These are phyloP conservation scores for Hortiboletus rubellus DNA, from an alignment of 1,284 basidiomycete species.

Conservation along the genomic window DNA sequence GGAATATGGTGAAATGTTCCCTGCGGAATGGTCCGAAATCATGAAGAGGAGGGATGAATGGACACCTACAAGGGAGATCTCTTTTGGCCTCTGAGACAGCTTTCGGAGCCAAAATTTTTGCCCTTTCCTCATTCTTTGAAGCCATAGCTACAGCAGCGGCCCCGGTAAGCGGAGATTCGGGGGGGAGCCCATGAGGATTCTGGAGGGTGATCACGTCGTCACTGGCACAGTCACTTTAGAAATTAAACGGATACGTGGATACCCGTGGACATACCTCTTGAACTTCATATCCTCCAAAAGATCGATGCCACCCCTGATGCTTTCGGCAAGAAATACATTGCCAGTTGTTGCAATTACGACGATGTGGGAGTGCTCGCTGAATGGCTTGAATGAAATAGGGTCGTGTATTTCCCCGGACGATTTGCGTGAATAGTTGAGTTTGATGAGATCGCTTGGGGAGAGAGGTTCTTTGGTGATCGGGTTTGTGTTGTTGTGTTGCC, in stretches of 20 bases:
- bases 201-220: slow-evolving; percentile 92
- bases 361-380: slow-evolving; percentile 89
- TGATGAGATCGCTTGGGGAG: slow-evolving; percentile 78
- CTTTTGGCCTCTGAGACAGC: slow-evolving; percentile 50
- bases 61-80: slow-evolving; percentile 60
- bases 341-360: slow-evolving; percentile 89
- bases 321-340: slow-evolving; percentile 89
- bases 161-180: slow-evolving; percentile 50
- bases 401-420: slow-evolving; percentile 83
- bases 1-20: slow-evolving; percentile 91
- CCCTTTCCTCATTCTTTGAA: slow-evolving; percentile 33
- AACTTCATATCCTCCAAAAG: slow-evolving; percentile 85
- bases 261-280: slow-evolving; percentile 58
- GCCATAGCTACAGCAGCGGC: slow-evolving; percentile 31
- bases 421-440: slow-evolving; percentile 84
- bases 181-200: slow-evolving; percentile 75
- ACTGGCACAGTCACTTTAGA: slow-evolving; percentile 40
- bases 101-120: slow-evolving; percentile 39
- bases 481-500: slow-evolving; percentile 75
- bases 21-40: slow-evolving; percentile 39
- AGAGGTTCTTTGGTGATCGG: slow-evolving; percentile 88
- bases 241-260: background rate
- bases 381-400: slow-evolving; percentile 91
- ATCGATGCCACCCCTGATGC: slow-evolving; percentile 87
- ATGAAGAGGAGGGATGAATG: background rate